A percentile compares a stretch with the other conserved stretches of the same genome.
Conservation (phyloP, 768 basidiomycete species). For the Phaffia tasmanica region DNA sequence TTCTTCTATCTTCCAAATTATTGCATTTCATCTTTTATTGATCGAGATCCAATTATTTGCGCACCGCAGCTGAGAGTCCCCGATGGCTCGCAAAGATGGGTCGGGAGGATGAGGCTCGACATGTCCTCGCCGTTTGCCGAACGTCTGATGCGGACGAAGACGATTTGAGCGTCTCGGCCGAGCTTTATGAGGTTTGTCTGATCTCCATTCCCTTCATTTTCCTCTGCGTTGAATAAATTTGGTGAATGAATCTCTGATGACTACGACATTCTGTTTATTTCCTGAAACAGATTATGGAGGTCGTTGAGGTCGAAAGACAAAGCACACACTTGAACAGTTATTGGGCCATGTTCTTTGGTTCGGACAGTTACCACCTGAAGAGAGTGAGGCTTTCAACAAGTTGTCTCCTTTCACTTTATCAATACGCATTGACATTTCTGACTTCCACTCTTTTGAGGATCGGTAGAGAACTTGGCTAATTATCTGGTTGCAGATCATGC, state of each 20-base stretch:
- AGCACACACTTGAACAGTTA: constrained; percentile 7
- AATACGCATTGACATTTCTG: background rate
- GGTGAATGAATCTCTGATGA: constrained; percentile 3
- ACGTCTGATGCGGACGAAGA: constrained; percentile 19
- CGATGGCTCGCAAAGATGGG: constrained; percentile 32
- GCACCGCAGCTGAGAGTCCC: constrained; percentile 28
- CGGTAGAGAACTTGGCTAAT: constrained; percentile 25
- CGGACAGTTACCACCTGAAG: constrained; percentile 12
- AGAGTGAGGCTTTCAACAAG: background rate
- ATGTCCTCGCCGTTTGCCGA: constrained; percentile 17
- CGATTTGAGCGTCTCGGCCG: constrained; percentile 15
- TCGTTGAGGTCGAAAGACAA: constrained; percentile 28
- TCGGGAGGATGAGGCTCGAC: constrained; percentile 23
- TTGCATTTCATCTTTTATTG: background rate
- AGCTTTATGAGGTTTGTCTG: constrained; percentile 21
- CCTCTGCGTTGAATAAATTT: background rate
- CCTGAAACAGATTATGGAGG: constrained; percentile 26
- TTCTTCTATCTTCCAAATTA: background rate
- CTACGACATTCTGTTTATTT: background rate
- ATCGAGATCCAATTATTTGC: background rate
- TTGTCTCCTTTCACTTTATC: no score
- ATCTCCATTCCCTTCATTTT: background rate
- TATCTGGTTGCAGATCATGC: constrained; percentile 30
- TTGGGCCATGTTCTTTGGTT: constrained; percentile 26
- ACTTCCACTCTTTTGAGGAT: no score